Evolutionary conservation across 805 yeast genomes (phyloP), one percentile per base, ranked within the genome.

Genomic region (Wickerhamiella bombiphila): DNA sequence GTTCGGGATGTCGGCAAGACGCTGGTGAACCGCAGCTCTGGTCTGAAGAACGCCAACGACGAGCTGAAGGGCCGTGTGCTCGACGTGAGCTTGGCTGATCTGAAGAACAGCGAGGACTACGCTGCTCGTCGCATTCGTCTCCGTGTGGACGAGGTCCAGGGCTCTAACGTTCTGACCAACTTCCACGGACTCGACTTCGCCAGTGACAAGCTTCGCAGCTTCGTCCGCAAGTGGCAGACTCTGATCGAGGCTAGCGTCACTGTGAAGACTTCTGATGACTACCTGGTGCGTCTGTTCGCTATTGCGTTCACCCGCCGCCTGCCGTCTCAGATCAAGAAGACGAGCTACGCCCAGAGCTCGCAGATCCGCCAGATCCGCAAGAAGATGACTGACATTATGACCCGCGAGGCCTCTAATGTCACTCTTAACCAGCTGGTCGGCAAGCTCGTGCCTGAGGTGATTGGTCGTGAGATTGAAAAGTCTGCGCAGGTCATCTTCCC

Each of bases 171-270:
- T 63, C 75, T 86, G 66, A 86, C 97, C 74, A 88, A 88, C 93
- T 88, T 86, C 93, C 96, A 86, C 76, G 97, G 97, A 61, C 69
- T 88, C 69, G 93, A 85, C 74, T 86, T 88, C 79, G 86, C 97
- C 61, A 73, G 93, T 53, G 96, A 86, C 74, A 88, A 88, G 75
- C 73, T 88, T 64, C 82, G 93, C 73, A 86, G 96, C 43, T 75
- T 88, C 66, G 96, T 86, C 51, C 83, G 96, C 78, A 86, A 88
- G 70, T 88, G 96, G 96, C 97, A 86, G 75, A 76, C 95, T 52
- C 74, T 88, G 68, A 93, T 86, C 57, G 97, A 86, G 75, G 93
- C 94, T 61, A 82, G 83, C 66, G 96, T 86, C 58, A 85, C 97
- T 56, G 96, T 85, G 61, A 86, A 86, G 80, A 86, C 97, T 61